Evolutionary conservation across 2,329 filamentous ascomycete species (phyloP), one percentile per base, ranked within the genome.

Genomic region (Aspergillus nomiae): DNA sequence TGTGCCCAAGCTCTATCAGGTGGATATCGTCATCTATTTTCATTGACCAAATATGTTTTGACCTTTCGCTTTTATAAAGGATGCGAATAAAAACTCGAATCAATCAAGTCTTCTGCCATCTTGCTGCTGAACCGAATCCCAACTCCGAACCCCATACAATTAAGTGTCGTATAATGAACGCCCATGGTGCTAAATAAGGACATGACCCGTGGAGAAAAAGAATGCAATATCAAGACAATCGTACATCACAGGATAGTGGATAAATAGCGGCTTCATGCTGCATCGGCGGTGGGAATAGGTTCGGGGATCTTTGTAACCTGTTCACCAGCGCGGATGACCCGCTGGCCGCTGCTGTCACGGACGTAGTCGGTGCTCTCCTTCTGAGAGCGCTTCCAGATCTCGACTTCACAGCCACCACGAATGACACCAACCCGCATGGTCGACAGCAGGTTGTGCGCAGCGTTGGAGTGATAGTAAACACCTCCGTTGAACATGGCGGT

Each of bases 401-500:
- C 92, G 32, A 96, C 92, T 78, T 95, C 92, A 76, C 91, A 92
- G 50, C 92, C 92, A 67, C 92, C 92, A 58, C 91, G 90, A 67
- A 96, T 90, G 56, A 96, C 92, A 78, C 91, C 92, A 16, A 95
- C 89, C 70, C 92, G 87, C 91, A 95, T 95, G 69, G 91, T 95
- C 9, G 90, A 93, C 67, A 96, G 85, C 65, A 95, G 80, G 82
- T 96, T 96, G 85, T 96, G 92, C 41, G 92, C 92, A 61, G 91
- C 92, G 81, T 96, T 96, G 77, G 90, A 92, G 84, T 96, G 92
- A 77, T 90, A 87, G 83, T 96, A 96, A 65, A 96, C 90, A 81
- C 92, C 92, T 68, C 92, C 92, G 79, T 96, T 96, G 87, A 96
- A 96, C 81, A 94, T 92, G 71, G 92, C 91, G 19, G 92, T 95